phyloP scores from a whole-genome alignment of 2,329 filamentous ascomycete species.

The Penicillium psychrosexuale region DNA sequence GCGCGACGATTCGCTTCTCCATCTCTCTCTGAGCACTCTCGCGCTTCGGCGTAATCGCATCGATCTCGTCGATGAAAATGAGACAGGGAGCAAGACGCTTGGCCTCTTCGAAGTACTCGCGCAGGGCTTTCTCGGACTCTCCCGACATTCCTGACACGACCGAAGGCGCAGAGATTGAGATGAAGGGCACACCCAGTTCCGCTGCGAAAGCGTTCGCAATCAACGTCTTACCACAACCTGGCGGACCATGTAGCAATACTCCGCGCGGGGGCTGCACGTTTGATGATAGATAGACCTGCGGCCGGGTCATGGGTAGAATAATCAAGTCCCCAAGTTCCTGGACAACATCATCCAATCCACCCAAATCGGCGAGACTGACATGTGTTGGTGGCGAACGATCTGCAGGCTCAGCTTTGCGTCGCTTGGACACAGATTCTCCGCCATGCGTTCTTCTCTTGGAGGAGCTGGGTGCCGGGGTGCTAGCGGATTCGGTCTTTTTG shows the following conservation, averaged over 20 bases:
- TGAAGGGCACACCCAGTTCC: slow-evolving; percentile 71
- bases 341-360: slow-evolving; percentile 71
- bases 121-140: slow-evolving; percentile 81
- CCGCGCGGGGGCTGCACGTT: slow-evolving; percentile 69
- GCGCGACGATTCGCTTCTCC: slow-evolving; percentile 80
- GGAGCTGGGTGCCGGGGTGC: slow-evolving; percentile 22
- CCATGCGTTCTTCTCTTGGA: slow-evolving; percentile 60
- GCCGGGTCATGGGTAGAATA: slow-evolving; percentile 67
- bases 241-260: slow-evolving; percentile 76
- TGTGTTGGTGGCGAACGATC: slow-evolving; percentile 65
- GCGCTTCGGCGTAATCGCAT: slow-evolving; percentile 82
- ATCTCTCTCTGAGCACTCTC: slow-evolving; percentile 82
- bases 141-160: slow-evolving; percentile 84
- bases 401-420: slow-evolving; percentile 57
- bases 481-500: slow-evolving; percentile 30
- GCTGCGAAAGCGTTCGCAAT: slow-evolving; percentile 77
- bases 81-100: slow-evolving; percentile 81
- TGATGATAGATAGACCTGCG: slow-evolving; percentile 62
- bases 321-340: slow-evolving; percentile 67
- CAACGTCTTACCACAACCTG: slow-evolving; percentile 83
- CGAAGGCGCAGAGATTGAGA: slow-evolving; percentile 76
- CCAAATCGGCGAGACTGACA: slow-evolving; percentile 67
- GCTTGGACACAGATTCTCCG: slow-evolving; percentile 65
- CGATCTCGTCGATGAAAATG: slow-evolving; percentile 88
- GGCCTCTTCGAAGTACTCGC: slow-evolving; percentile 84